phyloP scores from a whole-genome alignment of 2,329 filamentous ascomycete species.

The Trichoderma guizhouense region DNA sequence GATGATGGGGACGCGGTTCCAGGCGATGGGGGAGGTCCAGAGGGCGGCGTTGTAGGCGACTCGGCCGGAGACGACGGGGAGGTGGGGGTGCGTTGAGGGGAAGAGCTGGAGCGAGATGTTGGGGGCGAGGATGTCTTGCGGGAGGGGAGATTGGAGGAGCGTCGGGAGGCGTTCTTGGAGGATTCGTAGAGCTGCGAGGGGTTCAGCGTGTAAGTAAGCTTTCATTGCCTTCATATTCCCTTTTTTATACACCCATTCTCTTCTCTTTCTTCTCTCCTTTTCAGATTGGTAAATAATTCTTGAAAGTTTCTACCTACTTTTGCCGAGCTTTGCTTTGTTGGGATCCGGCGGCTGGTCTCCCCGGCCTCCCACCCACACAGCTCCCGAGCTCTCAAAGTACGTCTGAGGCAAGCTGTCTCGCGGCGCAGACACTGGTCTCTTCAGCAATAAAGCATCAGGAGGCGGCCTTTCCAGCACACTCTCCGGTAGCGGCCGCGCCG shows the following conservation, averaged over 20 bases:
- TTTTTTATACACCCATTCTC: background rate
- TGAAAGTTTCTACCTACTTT: conserved; percentile 46
- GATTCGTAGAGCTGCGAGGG: conserved; percentile 54
- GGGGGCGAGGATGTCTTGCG: conserved; percentile 73
- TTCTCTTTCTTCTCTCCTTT: background rate
- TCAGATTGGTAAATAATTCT: background rate
- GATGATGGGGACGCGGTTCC: conserved; percentile 87
- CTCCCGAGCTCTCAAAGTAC: conserved; percentile 34
- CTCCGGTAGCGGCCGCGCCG: conserved; percentile 18
- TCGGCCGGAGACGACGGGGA: conserved; percentile 86
- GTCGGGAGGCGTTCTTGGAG: conserved; percentile 66
- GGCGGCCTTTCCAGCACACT: background rate
- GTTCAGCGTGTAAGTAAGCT: background rate
- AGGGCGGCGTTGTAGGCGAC: conserved; percentile 90
- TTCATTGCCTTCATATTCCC: background rate
- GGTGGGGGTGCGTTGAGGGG: conserved; percentile 76
- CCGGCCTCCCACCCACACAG: conserved; percentile 27
- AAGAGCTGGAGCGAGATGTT: conserved; percentile 69
- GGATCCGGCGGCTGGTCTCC: conserved; percentile 44
- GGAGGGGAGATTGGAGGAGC: conserved; percentile 62
- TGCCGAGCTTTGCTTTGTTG: conserved; percentile 61
- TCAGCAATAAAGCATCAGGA: conserved; percentile 1
- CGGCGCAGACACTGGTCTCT: conserved; percentile 14
- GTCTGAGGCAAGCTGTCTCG: conserved; percentile 23
- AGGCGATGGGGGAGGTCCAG: conserved; percentile 94